A percentile compares a stretch with the other conserved stretches of the same genome.
Evolutionary conservation across 1,284 basidiomycete species (phyloP).

Genomic region (Schizophyllum amplum): DNA sequence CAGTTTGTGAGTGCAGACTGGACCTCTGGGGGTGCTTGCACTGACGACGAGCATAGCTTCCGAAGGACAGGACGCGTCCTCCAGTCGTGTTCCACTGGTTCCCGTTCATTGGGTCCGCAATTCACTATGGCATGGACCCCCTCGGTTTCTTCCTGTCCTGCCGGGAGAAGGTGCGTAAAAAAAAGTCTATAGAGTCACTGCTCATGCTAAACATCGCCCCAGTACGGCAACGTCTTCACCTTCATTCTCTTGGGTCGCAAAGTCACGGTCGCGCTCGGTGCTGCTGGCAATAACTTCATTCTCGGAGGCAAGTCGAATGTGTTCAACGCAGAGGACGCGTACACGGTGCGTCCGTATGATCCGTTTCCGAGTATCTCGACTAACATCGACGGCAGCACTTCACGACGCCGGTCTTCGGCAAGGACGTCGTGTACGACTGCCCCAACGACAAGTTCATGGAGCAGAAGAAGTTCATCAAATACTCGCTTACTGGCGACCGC

Average conservation of each 20-base stretch:
- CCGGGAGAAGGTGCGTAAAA: conserved; percentile 68
- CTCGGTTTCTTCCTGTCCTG: conserved; percentile 73
- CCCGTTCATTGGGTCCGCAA: conserved; percentile 73
- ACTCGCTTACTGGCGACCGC: conserved; percentile 89
- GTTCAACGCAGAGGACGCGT: conserved; percentile 95
- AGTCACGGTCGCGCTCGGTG: conserved; percentile 87
- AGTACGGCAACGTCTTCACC: conserved; percentile 85
- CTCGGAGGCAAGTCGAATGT: conserved; percentile 90
- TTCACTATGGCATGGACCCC: conserved; percentile 76
- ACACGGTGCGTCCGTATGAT: conserved; percentile 55
- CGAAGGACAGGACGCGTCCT: conserved; percentile 26
- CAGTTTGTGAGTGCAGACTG: conserved; percentile 27
- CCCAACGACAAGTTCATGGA: conserved; percentile 98
- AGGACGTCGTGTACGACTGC: conserved; percentile 96
- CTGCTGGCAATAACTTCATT: conserved; percentile 92
- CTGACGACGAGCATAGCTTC: not conserved
- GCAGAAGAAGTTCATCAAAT: conserved; percentile 97
- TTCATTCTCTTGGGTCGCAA: conserved; percentile 86
- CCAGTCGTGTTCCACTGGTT: conserved; percentile 81
- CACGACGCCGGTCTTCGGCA: conserved; percentile 92
- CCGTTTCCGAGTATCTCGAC: conserved; percentile 4
- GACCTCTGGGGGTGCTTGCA: conserved; percentile 11
- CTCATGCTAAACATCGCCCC: conserved; percentile 3
- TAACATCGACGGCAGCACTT: conserved; percentile 48
- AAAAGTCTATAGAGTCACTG: not conserved